Evolutionary conservation across 495 filamentous ascomycete species (phyloP), one percentile per base, ranked within the genome.

Genomic region (Trypethelium eluteriae): DNA sequence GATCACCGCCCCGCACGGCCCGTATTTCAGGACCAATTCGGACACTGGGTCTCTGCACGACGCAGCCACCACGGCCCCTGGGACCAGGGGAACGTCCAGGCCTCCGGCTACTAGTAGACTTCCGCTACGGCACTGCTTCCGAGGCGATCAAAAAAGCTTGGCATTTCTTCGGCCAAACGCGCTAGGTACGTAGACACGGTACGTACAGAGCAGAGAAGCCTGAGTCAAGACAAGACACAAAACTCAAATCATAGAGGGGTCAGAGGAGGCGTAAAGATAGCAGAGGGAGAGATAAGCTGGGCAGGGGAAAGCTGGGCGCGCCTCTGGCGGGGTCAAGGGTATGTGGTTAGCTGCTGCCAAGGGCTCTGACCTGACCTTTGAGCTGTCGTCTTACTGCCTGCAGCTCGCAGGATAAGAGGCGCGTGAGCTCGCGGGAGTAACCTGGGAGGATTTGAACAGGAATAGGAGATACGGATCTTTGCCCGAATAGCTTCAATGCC

Each of bases 1-100:
- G 53, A 59, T 35, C 18, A 32, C 53, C 53, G 53, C 53, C 25
- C 53, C 53, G 36, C 53, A 18, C 53, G 53, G 53, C 25, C 53
- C 53, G 53, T 59, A 59, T 18, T 59, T 18, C 6, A 35, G 1
- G 53, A 59, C 25, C 53, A 18, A 59, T 32, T 32, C 53, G 14
- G n/a, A 12, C 16, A 18, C 49, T 18, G 49, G 16, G 49, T 18
- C 12, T 11, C 5, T 53, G 49, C 49, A 53, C 49, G 16, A 18
- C 5, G 49, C 49, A 12, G 14, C 16, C 49, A 16, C n/a, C 16
- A 32, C 18, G 0, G 11, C 53, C 18, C 11, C 5, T 18, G 53
- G 25, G 25, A 25, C 25, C 25, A 25, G 25, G 25, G 25, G 25
- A 25, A 25, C 25, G 25, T 25, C 25, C 25, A 25, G 25, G 25